Conservation (phyloP, 371 early-diverging fungal genomes). For the Apophysomyces trapeziformis region DNA sequence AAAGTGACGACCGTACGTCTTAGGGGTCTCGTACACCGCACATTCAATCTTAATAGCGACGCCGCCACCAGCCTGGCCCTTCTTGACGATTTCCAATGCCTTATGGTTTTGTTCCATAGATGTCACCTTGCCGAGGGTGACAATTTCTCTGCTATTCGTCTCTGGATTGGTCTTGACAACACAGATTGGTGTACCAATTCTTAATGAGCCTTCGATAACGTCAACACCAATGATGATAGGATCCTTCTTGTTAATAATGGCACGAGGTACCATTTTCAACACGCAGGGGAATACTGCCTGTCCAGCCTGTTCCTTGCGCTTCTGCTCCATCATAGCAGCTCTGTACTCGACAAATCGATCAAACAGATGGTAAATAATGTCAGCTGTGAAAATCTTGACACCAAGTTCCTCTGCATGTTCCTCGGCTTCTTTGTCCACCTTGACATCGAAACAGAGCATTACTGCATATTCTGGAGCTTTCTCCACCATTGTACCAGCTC, state of each 20-base stretch:
- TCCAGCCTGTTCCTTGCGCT: conserved; percentile 87
- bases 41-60: conserved; percentile 98
- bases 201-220: conserved; percentile 93
- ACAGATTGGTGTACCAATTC: conserved; percentile 95
- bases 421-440: conserved; percentile 96
- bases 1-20: conserved; percentile 97
- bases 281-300: conserved; percentile 97
- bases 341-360: conserved; percentile 93
- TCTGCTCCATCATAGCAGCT: conserved; percentile 78
- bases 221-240: conserved; percentile 99
- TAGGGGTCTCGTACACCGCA: conserved; percentile 84
- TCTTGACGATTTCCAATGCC: conserved; percentile 80
- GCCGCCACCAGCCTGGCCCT: conserved; percentile 85
- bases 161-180: conserved; percentile 85
- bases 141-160: conserved; percentile 72
- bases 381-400: conserved; percentile 95
- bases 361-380: conserved; percentile 99
- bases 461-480: conserved; percentile 90
- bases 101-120: conserved; percentile 98
- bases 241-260: conserved; percentile 95
- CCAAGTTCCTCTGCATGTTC: conserved; percentile 94
- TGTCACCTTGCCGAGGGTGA: conserved; percentile 91
- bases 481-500: conserved; percentile 94
- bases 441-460: conserved; percentile 99
- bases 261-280: conserved; percentile 93